Evolutionary conservation across 2,329 filamentous ascomycete species (phyloP).

Genomic region (Penicillium hordei): DNA sequence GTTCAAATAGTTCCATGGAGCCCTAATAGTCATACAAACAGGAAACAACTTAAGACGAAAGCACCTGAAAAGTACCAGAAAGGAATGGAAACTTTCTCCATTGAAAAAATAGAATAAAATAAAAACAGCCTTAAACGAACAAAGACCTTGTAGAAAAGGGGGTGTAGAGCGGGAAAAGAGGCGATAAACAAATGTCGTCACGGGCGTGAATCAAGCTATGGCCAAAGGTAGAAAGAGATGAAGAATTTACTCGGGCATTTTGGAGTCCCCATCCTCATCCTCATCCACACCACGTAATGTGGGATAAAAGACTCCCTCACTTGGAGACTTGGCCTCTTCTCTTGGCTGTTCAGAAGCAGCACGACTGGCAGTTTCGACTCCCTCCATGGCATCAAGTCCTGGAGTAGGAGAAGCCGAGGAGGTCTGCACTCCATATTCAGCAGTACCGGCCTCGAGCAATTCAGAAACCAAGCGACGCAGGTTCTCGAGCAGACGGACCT

Average conservation of each 20-base stretch:
- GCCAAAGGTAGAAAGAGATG: not conserved
- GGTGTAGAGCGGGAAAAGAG: conserved; percentile 4
- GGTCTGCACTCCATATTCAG: conserved; percentile 17
- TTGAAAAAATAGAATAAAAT: not conserved
- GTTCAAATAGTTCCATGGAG: not conserved
- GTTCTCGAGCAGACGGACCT: conserved; percentile 63
- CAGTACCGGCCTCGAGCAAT: conserved; percentile 51
- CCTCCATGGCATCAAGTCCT: conserved; percentile 31
- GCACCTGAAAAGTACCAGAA: conserved; percentile 7
- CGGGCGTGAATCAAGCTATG: conserved; percentile 16
- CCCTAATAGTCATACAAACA: conserved; percentile 24
- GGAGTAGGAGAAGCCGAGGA: conserved; percentile 19
- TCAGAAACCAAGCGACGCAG: conserved; percentile 59
- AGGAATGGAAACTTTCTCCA: conserved; percentile 6
- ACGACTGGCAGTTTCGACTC: conserved; percentile 33
- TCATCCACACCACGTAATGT: conserved; percentile 35
- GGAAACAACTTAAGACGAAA: conserved; percentile 9
- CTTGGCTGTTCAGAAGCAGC: conserved; percentile 48
- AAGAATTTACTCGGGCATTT: conserved; percentile 32
- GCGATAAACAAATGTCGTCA: conserved; percentile 20
- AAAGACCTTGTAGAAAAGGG: not conserved
- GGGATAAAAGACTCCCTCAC: conserved; percentile 34
- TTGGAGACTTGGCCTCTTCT: conserved; percentile 28
- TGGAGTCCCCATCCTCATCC: conserved; percentile 38
- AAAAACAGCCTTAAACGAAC: not conserved